phyloP scores from a whole-genome alignment of 352 stramenopile genomes.

The Pythium periplocum region DNA sequence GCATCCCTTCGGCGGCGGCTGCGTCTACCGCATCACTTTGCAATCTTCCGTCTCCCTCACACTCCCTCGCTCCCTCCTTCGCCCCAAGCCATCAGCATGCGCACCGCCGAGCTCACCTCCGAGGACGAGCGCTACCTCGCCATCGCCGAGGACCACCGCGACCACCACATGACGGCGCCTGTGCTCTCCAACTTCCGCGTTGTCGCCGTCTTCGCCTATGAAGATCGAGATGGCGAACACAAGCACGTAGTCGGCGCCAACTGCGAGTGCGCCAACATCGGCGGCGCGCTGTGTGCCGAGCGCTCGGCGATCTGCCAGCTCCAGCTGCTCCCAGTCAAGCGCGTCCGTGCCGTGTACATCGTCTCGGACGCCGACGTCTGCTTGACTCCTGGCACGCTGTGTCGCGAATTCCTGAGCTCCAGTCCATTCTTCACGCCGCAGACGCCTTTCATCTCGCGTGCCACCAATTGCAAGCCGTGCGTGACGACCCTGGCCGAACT shows the following conservation, averaged over 20 bases:
- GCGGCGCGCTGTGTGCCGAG: slow-evolving; percentile 84
- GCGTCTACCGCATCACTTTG: slow-evolving; percentile 7
- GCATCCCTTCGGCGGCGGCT: neutral
- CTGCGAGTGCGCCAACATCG: slow-evolving; percentile 83
- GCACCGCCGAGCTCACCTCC: slow-evolving; percentile 29
- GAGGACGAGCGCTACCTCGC: slow-evolving; percentile 41
- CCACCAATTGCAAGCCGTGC: slow-evolving; percentile 45
- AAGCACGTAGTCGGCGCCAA: slow-evolving; percentile 74
- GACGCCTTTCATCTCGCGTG: slow-evolving; percentile 60
- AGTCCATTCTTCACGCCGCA: slow-evolving; percentile 42
- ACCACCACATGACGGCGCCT: slow-evolving; percentile 25
- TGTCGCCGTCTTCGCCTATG: slow-evolving; percentile 51
- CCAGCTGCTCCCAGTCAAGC: slow-evolving; percentile 44
- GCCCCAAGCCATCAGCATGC: slow-evolving; percentile 19
- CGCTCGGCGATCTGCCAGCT: slow-evolving; percentile 75
- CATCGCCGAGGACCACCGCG: slow-evolving; percentile 39
- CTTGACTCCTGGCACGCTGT: slow-evolving; percentile 81
- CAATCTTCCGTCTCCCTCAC: neutral
- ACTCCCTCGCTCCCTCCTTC: no score
- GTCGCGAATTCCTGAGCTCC: slow-evolving; percentile 83
- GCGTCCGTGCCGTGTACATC: slow-evolving; percentile 74
- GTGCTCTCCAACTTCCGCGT: slow-evolving; percentile 44
- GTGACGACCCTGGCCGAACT: slow-evolving; percentile 64
- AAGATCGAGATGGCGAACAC: slow-evolving; percentile 37
- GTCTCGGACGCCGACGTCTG: slow-evolving; percentile 76